Base-by-base conservation (phyloP, 192 early-diverging fungal genomes). In the Lobulomyces angularis region DNA sequence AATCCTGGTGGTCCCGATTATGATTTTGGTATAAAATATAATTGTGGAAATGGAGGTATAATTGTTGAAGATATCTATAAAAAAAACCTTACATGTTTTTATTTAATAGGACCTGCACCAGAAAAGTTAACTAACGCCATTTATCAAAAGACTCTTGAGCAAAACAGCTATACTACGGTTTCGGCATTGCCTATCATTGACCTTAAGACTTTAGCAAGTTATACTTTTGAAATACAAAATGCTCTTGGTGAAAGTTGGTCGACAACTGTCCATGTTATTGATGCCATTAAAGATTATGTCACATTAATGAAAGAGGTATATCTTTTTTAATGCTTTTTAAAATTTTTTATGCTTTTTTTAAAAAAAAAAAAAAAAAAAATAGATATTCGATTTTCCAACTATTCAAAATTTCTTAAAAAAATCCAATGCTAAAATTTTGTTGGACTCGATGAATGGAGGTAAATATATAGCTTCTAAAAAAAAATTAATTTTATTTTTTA, bases 11-110 rank as follows among this genome's bases (percentile, higher is more conserved):
- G 94, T 35, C 94, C 94, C 20, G 70, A 88, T 23, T 83, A 88
- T 49, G 94, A 97, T 62, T 97, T 97, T 77, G 94, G 94, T 37
- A 91, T 97, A 61, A 97, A 97, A 65, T 97, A 87, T 65, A 97
- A 97, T 64, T 81, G 82, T 47, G 66, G 71, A 71, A 97, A 93
- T 60, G 94, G 94, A 35, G 94, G 70, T 65, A 20, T 43, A 11
- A 12, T 22, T 43, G 18, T 16, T 18, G 38, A n/a, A 18, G 7
- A 1, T 39, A 9, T 26, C 29, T 12, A 11, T 12, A 9, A 39
- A 9, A 26, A 11, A 12, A 11, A 11, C 8, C 0, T 58, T 32
- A 50, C 28, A 44, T 29, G 0, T 11, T 3, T 14, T 39, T 46
- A 28, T 12, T 5, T 5, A 45, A n/a, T 36, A 71, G 69, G 89